Evolutionary conservation across 192 early-diverging fungal genomes (phyloP), one percentile per base, ranked within the genome.

Genomic region (Entomortierella lignicola): DNA sequence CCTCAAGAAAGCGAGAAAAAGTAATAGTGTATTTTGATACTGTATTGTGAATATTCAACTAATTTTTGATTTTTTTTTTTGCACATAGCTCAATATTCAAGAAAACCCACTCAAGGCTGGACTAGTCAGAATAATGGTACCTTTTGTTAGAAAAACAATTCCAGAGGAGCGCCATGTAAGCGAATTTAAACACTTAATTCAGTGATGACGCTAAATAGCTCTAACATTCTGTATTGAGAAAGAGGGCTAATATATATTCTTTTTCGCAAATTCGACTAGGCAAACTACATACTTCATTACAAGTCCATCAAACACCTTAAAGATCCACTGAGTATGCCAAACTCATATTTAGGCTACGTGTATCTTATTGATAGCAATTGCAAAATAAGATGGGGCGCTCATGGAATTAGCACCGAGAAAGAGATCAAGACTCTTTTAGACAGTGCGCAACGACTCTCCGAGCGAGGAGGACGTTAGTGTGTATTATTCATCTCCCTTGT

Each of bases 321-420:
- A 21, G 82, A 83, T 41, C 80, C 74, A 15, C 55, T 89, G 44
- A 83, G 82, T 44, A 86, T 89, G 84, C 77, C 70, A 30, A 89
- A 89, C 55, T 75, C 84, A 21, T 87, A 86, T 57, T 71, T 87
- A 41, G 88, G 88, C 1, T 89, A 89, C 54, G 80, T 84, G 4
- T 89, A 82, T 59, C 59, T 89, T 48, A 71, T 89, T 27, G 88
- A 89, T 51, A 57, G 73, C 56, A 73, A 89, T 47, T 87, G 88
- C 61, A 84, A 84, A 42, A 85, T 89, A n/a, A 66, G 88, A 44
- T 89, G 88, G 88, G 72, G 77, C 0, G 86, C 88, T 13, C 86
- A 89, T 39, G 87, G 87, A 20, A 53, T 72, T 8, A 85, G 80
- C 11, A 82, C 85, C 0, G 50, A 58, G 20, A 60, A 68, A 42